Percentiles rank a stretch among this genome's conserved stretches.
Evolutionary conservation across 495 filamentous ascomycete genomes (phyloP).

Genomic region (Annulohypoxylon nitens): DNA sequence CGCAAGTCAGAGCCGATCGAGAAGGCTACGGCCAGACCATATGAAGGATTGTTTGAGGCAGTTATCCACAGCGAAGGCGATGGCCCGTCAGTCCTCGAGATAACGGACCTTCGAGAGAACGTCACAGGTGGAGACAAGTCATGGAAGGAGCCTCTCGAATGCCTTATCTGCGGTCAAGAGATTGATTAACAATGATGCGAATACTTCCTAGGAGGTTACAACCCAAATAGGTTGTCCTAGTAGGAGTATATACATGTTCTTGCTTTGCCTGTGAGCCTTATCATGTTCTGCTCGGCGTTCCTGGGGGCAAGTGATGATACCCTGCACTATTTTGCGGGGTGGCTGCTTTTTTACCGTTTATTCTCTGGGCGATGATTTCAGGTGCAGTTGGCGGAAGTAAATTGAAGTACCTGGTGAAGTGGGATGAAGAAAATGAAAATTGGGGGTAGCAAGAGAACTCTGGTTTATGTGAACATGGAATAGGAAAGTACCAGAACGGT

Average conservation of each 20-base stretch:
- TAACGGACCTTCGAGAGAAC: constrained; percentile 58
- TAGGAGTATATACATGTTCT: constrained; percentile 27
- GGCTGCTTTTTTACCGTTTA: constrained; percentile 25
- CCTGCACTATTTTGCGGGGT: constrained; percentile 47
- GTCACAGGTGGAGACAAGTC: constrained; percentile 59
- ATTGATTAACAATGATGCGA: constrained; percentile 49
- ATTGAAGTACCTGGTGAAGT: constrained; percentile 3
- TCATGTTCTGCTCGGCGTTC: constrained; percentile 42
- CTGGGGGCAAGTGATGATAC: constrained; percentile 41
- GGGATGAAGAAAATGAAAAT: neutral
- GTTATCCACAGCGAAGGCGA: constrained; percentile 51
- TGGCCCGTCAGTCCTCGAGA: constrained; percentile 55
- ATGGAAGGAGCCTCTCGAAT: constrained; percentile 61
- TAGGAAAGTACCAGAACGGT: neutral
- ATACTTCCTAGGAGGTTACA: constrained; percentile 4
- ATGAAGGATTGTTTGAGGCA: constrained; percentile 60
- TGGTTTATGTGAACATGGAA: neutral
- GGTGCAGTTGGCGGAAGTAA: constrained; percentile 9
- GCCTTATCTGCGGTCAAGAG: constrained; percentile 57
- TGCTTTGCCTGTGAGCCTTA: constrained; percentile 25
- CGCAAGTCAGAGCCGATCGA: constrained; percentile 50
- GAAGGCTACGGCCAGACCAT: constrained; percentile 54
- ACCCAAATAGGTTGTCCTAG: neutral
- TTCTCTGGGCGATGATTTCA: neutral
- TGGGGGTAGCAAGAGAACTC: neutral